Percentiles rank a stretch among this genome's conserved stretches.
Evolutionary conservation across 148 eudicot species (phyloP).

Genomic region (Dysphania ambrosioides): DNA sequence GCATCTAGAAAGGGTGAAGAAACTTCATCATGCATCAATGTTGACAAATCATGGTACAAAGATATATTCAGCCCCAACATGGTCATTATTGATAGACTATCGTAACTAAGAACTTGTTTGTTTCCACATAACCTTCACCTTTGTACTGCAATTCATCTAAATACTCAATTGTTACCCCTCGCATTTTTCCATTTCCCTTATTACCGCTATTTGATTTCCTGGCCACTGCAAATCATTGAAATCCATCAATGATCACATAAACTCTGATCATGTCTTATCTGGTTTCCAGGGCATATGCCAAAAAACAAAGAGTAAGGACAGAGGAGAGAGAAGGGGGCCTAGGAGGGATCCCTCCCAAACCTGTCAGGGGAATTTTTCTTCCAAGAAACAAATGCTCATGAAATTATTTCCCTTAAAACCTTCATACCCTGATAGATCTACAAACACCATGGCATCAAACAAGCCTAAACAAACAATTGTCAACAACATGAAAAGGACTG

Average conservation of each 20-base stretch:
- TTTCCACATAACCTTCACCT: neutral
- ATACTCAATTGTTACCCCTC: neutral
- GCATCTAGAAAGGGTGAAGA: neutral
- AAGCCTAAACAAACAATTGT: neutral
- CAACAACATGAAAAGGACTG: neutral
- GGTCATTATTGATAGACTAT: no score
- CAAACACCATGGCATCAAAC: neutral
- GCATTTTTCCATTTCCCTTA: neutral
- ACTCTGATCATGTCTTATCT: neutral
- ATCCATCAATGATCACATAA: neutral
- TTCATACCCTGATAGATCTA: neutral
- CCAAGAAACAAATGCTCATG: neutral
- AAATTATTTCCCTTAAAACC: neutral
- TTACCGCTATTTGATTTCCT: neutral
- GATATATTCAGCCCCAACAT: neutral
- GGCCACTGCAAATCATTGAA: neutral
- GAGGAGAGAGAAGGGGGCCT: neutral
- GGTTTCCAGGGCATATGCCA: neutral
- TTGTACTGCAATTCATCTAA: neutral
- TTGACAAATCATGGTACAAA: neutral
- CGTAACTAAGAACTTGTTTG: neutral
- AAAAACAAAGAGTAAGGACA: neutral
- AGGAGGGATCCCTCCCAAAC: neutral
- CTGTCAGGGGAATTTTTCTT: neutral
- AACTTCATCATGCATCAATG: neutral